These are phyloP conservation scores for Arabidopsis lyrata DNA, from an alignment of 441 rosid species.

Conservation along the genomic window DNA sequence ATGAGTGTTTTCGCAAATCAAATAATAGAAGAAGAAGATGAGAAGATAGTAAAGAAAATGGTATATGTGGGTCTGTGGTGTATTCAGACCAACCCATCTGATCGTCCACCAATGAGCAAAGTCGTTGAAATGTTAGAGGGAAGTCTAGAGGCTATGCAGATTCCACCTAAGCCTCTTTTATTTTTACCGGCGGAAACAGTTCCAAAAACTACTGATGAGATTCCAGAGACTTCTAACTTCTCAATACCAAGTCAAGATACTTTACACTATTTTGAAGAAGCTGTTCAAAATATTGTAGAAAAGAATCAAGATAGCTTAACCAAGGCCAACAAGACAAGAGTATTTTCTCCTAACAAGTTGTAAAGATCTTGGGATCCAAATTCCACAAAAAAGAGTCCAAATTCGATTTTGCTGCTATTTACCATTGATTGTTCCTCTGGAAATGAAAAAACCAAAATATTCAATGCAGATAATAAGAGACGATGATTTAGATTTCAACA, in stretches of 20 bases:
- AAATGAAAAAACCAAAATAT: background rate
- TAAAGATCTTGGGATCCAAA: background rate
- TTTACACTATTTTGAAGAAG: background rate
- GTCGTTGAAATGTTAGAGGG: slow-evolving; percentile 55
- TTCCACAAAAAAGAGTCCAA: no score
- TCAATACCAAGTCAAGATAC: slow-evolving; percentile 1
- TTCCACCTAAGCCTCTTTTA: slow-evolving; percentile 53
- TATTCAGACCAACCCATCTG: slow-evolving; percentile 46
- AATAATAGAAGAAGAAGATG: slow-evolving; percentile 26
- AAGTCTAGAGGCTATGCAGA: slow-evolving; percentile 35
- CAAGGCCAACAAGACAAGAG: background rate
- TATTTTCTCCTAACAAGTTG: background rate
- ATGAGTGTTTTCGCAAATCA: slow-evolving; percentile 9
- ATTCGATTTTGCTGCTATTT: background rate
- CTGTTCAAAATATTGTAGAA: background rate
- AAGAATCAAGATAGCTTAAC: slow-evolving; percentile 14
- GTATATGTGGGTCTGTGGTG: slow-evolving; percentile 55
- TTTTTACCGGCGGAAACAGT: slow-evolving; percentile 18
- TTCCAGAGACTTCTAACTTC: slow-evolving; percentile 16
- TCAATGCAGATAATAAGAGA: background rate
- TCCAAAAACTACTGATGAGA: slow-evolving; percentile 3
- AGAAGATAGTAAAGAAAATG: slow-evolving; percentile 49
- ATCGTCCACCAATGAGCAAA: slow-evolving; percentile 53
- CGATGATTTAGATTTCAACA: background rate
- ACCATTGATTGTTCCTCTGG: background rate